A percentile compares a stretch with the other conserved stretches of the same genome.
These are phyloP conservation scores for Serendipita sp. DNA, from an alignment of 768 basidiomycete genomes.

Conservation along the genomic window DNA sequence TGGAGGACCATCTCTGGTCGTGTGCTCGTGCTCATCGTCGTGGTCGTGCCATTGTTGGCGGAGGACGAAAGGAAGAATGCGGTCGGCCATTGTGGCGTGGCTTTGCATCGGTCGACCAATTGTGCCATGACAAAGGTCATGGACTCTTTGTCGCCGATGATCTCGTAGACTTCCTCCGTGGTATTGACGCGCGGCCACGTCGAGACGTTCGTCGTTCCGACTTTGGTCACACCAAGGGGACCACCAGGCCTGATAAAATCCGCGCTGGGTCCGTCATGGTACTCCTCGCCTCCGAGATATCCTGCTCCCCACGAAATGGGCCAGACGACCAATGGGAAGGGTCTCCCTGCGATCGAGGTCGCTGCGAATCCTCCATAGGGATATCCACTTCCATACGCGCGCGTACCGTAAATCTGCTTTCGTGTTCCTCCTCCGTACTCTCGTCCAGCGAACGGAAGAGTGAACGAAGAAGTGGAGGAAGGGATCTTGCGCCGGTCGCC, in stretches of 20 bases:
- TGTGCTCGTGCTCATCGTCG: background rate
- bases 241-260: conserved; percentile 6
- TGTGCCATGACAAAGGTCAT: background rate
- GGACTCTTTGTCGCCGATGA: conserved; percentile 8
- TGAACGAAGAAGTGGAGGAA: background rate
- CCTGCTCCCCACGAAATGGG: conserved; percentile 4
- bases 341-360: background rate
- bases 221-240: background rate
- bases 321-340: conserved; percentile 7
- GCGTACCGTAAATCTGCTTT: conserved; percentile 4
- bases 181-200: background rate
- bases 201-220: background rate
- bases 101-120: conserved; percentile 4
- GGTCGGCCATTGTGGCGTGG: background rate
- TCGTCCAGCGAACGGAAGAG: conserved; percentile 6
- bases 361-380: background rate
- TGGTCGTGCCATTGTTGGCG: too few species aligned
- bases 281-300: conserved; percentile 7
- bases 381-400: conserved; percentile 8
- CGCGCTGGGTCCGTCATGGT: background rate
- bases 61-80: background rate
- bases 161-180: conserved; percentile 6
- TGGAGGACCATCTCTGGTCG: conserved; percentile 9
- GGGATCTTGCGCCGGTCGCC: background rate
- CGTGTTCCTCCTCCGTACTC: conserved; percentile 6